Evolutionary conservation across 2,329 filamentous ascomycete genomes (phyloP).

Genomic region (Emergomyces orientalis): DNA sequence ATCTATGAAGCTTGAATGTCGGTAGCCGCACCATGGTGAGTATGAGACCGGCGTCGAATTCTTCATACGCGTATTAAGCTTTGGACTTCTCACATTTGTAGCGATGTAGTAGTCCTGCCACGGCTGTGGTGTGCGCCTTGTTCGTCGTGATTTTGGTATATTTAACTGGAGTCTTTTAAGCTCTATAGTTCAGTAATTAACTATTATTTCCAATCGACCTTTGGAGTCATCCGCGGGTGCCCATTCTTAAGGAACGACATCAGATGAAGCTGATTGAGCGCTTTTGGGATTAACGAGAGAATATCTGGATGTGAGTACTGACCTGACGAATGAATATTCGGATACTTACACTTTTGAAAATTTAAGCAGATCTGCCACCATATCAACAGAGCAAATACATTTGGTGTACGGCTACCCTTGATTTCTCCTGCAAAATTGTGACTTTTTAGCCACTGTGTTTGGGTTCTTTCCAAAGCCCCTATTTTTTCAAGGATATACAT

Average conservation of each 20-base stretch:
- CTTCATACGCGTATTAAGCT: background rate
- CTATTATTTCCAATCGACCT: background rate
- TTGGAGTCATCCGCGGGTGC: too few relatives aligned
- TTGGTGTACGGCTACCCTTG: background rate
- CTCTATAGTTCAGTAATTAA: background rate
- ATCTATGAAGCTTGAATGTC: background rate
- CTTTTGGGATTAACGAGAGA: background rate
- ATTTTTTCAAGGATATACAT: background rate
- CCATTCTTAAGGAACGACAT: background rate
- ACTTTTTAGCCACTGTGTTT: background rate
- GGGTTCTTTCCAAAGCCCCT: background rate
- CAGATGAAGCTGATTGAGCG: background rate
- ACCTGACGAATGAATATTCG: background rate
- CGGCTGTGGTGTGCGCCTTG: too few relatives aligned
- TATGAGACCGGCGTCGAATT: background rate
- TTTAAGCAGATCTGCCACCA: background rate
- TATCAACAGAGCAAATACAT: background rate
- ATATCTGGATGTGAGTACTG: background rate
- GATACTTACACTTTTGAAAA: background rate
- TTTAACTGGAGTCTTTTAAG: background rate
- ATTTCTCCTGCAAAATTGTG: background rate
- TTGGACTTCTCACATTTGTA: conserved; percentile 1
- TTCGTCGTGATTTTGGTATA: background rate
- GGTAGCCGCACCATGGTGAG: background rate
- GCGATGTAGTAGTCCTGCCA: background rate